A percentile compares a stretch with the other conserved stretches of the same genome.
Evolutionary conservation across 768 basidiomycete species (phyloP).

Genomic region (Paxillus rubicundulus): DNA sequence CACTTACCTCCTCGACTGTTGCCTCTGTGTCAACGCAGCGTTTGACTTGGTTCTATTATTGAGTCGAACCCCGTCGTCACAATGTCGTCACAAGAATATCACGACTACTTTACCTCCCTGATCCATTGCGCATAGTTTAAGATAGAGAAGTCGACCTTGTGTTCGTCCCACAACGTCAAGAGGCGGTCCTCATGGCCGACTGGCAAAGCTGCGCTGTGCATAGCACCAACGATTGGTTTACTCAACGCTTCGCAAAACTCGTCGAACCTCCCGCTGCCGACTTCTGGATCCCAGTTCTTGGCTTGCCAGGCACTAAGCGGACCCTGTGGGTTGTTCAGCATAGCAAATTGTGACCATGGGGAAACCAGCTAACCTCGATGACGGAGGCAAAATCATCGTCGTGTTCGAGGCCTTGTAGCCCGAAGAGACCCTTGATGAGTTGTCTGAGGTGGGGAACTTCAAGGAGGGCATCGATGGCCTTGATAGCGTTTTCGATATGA

Average conservation of each 20-base stretch:
- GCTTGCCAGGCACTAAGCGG: slow-evolving; percentile 78
- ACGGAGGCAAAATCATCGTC: slow-evolving; percentile 79
- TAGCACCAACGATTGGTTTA: slow-evolving; percentile 38
- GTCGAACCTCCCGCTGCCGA: slow-evolving; percentile 61
- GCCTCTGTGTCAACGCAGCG: slow-evolving; percentile 47
- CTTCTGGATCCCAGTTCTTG: slow-evolving; percentile 81
- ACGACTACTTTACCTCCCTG: slow-evolving; percentile 46
- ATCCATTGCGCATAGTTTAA: slow-evolving; percentile 78
- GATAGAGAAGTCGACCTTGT: slow-evolving; percentile 56
- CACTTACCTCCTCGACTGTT: slow-evolving; percentile 50
- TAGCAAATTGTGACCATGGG: slow-evolving; percentile 15
- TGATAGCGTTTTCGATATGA: slow-evolving; percentile 56
- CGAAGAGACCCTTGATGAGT: slow-evolving; percentile 72
- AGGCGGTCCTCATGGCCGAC: slow-evolving; percentile 50
- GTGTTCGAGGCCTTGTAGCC: slow-evolving; percentile 61
- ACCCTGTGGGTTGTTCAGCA: slow-evolving; percentile 31
- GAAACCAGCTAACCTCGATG: slow-evolving; percentile 46
- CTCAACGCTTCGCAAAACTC: slow-evolving; percentile 62
- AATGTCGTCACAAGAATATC: neutral
- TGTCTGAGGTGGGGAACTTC: slow-evolving; percentile 43
- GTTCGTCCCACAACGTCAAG: slow-evolving; percentile 43
- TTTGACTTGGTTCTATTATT: slow-evolving; percentile 49
- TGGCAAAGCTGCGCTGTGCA: slow-evolving; percentile 38
- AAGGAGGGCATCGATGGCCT: slow-evolving; percentile 62
- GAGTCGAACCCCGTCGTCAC: neutral